These are phyloP conservation scores for Alternaria burnsii DNA, from an alignment of 2,329 filamentous ascomycete genomes.

Conservation along the genomic window DNA sequence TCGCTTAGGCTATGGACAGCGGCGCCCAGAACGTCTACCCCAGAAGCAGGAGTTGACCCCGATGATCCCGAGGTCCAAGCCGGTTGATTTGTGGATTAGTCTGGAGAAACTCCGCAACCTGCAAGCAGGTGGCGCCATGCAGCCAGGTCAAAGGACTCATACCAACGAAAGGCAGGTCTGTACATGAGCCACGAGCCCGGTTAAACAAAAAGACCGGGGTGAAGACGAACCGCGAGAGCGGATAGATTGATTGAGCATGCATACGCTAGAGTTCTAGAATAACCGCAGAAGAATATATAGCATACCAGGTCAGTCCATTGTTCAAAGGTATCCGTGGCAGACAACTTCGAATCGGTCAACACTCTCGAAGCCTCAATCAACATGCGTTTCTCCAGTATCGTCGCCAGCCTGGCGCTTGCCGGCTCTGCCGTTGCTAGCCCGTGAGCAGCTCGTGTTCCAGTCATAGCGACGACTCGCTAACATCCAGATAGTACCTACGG, in stretches of 20 bases:
- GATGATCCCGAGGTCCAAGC: constrained; percentile 30
- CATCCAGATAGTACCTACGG: constrained; percentile 1
- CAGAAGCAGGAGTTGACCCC: constrained; percentile 14
- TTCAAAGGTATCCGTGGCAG: constrained; percentile 13
- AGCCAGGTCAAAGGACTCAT: constrained; percentile 3
- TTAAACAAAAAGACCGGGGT: constrained; percentile 21
- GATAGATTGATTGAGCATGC: constrained; percentile 19
- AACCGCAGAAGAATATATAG: constrained; percentile 30
- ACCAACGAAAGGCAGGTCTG: constrained; percentile 9
- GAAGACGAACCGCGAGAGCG: constrained; percentile 19
- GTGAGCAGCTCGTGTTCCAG: background rate
- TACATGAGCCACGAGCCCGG: constrained; percentile 25
- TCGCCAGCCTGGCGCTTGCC: constrained; percentile 33
- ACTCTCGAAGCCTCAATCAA: constrained; percentile 12
- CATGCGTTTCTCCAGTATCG: constrained; percentile 40
- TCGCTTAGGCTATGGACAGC: constrained; percentile 17
- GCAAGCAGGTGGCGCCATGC: constrained; percentile 12
- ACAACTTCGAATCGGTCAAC: constrained; percentile 3
- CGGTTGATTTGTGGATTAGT: constrained; percentile 35
- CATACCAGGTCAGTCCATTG: background rate
- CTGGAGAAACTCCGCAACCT: constrained; percentile 19
- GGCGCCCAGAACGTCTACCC: constrained; percentile 20
- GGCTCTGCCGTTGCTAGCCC: constrained; percentile 34
- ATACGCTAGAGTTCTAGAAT: constrained; percentile 28
- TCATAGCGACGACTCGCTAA: background rate